Base-by-base conservation (phyloP, 495 filamentous ascomycete species). In the Penicillium manginii region DNA sequence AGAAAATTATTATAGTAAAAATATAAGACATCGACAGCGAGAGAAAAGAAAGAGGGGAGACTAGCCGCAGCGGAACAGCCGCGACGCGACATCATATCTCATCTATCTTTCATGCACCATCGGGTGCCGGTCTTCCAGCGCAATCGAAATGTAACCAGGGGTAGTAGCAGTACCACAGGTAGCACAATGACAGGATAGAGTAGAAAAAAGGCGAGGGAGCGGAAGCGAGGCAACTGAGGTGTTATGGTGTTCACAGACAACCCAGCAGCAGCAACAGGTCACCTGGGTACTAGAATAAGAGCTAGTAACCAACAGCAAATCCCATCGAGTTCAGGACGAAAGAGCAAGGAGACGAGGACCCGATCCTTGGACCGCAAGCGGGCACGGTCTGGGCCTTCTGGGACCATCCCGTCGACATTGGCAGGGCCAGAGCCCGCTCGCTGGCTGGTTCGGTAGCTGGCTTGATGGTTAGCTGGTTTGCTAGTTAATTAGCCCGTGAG, bases 361-460 rank as follows among this genome's bases (percentile, higher is more conserved):
- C 40, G 40, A 43, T 43, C 40, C 40, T 43, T 43, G 40, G 40
- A 43, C 40, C 40, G 40, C 40, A 43, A 43, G 17, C 40, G 40
- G 40, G 19, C 40, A 19, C 10, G 67, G 61, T 61, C 65, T 68
- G 65, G 67, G 51, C 67, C 65, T 52, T 55, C 49, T 42, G 50
- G 59, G 59, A 59, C 67, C 67, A 35, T 43, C 46, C 50, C 49
- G 55, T 51, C 48, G 53, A 35, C 29, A 45, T 22, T 35, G 26
- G 26, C 6, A 29, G 26, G 26, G 26, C 26, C 26, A 29, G 26
- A 29, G 26, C 26, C 26, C 26, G 35, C 37, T 40, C 7, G 37
- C 17, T 43, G 39, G n/a, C n/a, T 17, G n/a, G 33, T 15, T 42
- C 6, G n/a, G 11, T 15, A n/a, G 39, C 15, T 42, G 17, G 40